Conservation (phyloP, 306 rosid genomes). For the Trifolium dubium region DNA sequence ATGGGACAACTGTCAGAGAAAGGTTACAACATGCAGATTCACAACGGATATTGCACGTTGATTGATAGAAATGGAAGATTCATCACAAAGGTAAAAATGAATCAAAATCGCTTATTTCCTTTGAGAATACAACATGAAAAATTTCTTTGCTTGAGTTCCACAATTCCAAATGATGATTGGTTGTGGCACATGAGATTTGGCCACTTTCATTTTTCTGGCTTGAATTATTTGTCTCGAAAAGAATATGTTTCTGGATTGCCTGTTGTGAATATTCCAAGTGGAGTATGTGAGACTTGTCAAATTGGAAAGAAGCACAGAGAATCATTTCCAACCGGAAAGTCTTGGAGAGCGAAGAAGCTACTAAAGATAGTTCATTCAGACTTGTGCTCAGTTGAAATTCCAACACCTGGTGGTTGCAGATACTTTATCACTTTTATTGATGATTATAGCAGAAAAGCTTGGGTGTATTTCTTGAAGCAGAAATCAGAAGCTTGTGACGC, state of each 20-base stretch:
- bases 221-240: neutral
- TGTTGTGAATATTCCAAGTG: neutral
- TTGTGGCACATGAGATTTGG: no score
- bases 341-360: no score
- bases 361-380: no score
- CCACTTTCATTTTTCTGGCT: neutral
- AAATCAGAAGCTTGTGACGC: neutral
- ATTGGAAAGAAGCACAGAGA: neutral
- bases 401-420: no score
- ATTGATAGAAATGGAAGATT: neutral
- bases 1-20: no score
- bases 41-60: neutral
- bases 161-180: no score
- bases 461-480: neutral
- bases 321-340: neutral
- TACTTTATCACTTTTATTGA: no score
- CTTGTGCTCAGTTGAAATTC: no score
- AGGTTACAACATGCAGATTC: no score
- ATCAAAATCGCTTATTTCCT: neutral
- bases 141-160: neutral
- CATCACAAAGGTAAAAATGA: neutral
- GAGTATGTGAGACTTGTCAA: neutral
- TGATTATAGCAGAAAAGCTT: no score
- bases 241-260: neutral
- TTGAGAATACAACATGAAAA: neutral